Conservation (phyloP, 2,329 filamentous ascomycete genomes). For the Aspergillus intermedius region DNA sequence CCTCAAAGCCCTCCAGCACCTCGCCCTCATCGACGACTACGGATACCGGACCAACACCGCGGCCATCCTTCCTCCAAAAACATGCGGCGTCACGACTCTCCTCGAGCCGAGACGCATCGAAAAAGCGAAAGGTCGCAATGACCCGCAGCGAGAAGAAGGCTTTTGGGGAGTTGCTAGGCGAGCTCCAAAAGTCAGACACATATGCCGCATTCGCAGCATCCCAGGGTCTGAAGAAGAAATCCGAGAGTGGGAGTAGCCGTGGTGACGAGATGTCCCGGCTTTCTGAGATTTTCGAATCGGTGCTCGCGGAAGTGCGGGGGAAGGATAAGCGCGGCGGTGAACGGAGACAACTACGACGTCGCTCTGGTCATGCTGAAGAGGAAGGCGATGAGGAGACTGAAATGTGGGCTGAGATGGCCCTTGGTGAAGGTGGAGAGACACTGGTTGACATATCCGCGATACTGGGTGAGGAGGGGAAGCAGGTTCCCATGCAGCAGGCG, state of each 20-base stretch:
- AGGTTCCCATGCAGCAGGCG: constrained; percentile 15
- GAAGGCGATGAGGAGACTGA: not conserved
- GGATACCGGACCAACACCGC: constrained; percentile 5
- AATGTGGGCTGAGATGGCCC: not conserved
- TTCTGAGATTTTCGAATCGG: constrained; percentile 18
- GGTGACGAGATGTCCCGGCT: constrained; percentile 20
- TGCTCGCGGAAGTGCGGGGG: constrained; percentile 12
- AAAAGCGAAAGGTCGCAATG: constrained; percentile 9
- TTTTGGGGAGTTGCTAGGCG: constrained; percentile 16
- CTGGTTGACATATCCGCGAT: constrained; percentile 2
- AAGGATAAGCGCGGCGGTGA: not conserved
- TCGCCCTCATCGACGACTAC: not conserved
- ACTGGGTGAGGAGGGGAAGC: constrained; percentile 4
- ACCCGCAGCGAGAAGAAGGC: constrained; percentile 15
- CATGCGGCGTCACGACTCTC: constrained; percentile 9
- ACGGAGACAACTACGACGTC: not conserved
- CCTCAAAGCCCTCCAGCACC: not conserved
- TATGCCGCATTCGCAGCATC: not conserved
- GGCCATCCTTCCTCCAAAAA: constrained; percentile 12
- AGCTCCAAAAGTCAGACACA: constrained; percentile 5
- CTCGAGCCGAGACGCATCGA: not conserved
- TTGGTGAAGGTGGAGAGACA: not conserved
- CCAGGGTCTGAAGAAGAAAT: not conserved
- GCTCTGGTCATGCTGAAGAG: not conserved
- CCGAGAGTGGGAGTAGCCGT: constrained; percentile 8